Conservation (phyloP, 441 rosid genomes). For the Brassica hybrid region DNA sequence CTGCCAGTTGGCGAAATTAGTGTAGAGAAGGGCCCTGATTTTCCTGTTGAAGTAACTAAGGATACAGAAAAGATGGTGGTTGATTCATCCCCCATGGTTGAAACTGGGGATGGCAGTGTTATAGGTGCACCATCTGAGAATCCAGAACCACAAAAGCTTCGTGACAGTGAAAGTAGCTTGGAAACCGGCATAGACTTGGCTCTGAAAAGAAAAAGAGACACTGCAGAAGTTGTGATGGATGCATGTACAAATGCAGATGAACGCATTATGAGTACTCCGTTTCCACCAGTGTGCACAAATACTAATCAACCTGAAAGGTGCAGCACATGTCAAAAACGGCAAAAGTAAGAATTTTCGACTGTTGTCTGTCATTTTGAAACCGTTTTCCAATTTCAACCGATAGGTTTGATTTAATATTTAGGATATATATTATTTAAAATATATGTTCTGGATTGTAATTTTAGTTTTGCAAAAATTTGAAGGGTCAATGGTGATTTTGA, state of each 20-base stretch:
- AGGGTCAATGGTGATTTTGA: conserved; percentile 48
- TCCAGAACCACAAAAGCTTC: conserved; percentile 33
- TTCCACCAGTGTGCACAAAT: conserved; percentile 29
- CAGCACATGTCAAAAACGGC: conserved; percentile 47
- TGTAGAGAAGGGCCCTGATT: conserved; percentile 17
- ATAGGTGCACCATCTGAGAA: conserved; percentile 31
- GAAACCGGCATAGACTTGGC: conserved; percentile 32
- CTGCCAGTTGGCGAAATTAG: conserved; percentile 12
- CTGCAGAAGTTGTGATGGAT: conserved; percentile 41
- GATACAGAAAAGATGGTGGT: conserved; percentile 21
- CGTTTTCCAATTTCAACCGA: conserved; percentile 11
- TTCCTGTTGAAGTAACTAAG: not conserved
- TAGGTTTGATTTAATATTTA: not conserved
- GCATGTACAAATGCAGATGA: conserved; percentile 42
- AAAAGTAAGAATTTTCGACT: conserved; percentile 51
- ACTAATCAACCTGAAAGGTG: conserved; percentile 36
- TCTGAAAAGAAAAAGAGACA: conserved; percentile 50
- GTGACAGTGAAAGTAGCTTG: conserved; percentile 32
- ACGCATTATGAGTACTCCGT: conserved; percentile 18
- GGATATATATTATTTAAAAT: not conserved
- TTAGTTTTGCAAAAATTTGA: conserved; percentile 37
- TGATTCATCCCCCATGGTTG: conserved; percentile 26
- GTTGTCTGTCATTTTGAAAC: conserved; percentile 17
- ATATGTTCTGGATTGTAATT: conserved; percentile 28
- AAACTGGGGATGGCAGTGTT: not conserved